Percentiles rank a stretch among this genome's conserved stretches.
Conservation (phyloP, 768 basidiomycete genomes). For the Auriscalpium vulgare region DNA sequence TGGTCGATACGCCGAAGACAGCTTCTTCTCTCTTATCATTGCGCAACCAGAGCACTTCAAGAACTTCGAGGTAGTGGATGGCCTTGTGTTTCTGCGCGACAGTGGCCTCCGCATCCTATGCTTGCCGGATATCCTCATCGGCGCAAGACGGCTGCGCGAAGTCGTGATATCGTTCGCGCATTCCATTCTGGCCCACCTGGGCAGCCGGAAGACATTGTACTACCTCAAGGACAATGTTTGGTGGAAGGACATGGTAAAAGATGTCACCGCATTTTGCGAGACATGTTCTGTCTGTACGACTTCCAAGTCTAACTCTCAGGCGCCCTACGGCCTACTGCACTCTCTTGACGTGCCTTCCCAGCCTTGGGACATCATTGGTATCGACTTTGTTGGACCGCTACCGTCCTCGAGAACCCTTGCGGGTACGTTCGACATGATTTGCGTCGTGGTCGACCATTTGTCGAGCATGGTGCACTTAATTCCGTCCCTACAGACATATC, state of each 20-base stretch:
- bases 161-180: conserved; percentile 15
- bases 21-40: neutral
- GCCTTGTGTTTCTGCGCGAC: neutral
- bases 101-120: neutral
- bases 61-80: conserved; percentile 1
- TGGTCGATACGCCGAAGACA: neutral
- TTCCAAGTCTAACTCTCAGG: conserved; percentile 11
- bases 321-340: neutral
- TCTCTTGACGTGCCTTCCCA: neutral
- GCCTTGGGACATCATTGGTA: conserved; percentile 13
- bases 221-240: conserved; percentile 14
- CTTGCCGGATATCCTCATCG: neutral
- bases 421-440: conserved; percentile 19
- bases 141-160: conserved; percentile 4
- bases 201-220: conserved; percentile 11
- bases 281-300: conserved; percentile 1
- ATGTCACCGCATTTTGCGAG: conserved; percentile 15
- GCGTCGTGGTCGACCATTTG: conserved; percentile 16
- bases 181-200: conserved; percentile 16
- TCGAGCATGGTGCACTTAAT: conserved; percentile 19
- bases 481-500: conserved; percentile 23
- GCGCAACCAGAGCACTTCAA: neutral
- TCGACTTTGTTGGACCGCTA: conserved; percentile 18
- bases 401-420: conserved; percentile 9
- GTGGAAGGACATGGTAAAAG: conserved; percentile 13